phyloP scores from a whole-genome alignment of 2,329 filamentous ascomycete species.

The Sclerotiophoma versabilis region DNA sequence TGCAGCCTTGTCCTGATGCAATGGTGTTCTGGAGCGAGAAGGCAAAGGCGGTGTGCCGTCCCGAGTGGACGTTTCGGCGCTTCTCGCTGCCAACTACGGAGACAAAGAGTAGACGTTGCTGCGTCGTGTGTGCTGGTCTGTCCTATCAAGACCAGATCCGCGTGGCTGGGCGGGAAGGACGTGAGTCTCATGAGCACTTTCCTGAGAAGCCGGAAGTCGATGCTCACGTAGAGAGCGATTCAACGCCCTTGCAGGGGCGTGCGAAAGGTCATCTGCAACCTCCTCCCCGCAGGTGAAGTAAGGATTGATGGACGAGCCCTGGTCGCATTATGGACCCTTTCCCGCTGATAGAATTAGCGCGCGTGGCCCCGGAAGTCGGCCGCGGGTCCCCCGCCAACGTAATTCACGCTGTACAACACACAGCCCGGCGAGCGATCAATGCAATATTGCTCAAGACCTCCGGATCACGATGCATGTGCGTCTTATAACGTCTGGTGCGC shows the following conservation, averaged over 20 bases:
- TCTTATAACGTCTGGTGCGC: constrained; percentile 4
- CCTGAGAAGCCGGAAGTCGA: not conserved
- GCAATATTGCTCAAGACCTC: constrained; percentile 10
- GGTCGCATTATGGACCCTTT: not conserved
- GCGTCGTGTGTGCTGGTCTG: constrained; percentile 5
- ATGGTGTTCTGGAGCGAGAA: not conserved
- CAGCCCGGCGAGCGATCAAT: constrained; percentile 11
- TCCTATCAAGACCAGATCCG: constrained; percentile 1
- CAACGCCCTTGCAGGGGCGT: not conserved
- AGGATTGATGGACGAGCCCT: constrained; percentile 10
- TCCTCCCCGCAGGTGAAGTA: constrained; percentile 6
- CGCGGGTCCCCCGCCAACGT: constrained; percentile 7
- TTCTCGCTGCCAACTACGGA: not conserved
- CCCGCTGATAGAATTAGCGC: constrained; percentile 13
- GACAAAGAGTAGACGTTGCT: constrained; percentile 1
- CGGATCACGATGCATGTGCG: constrained; percentile 13
- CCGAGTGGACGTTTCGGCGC: not conserved
- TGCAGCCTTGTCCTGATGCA: not conserved
- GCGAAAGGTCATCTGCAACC: constrained; percentile 15
- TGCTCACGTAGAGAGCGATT: constrained; percentile 5
- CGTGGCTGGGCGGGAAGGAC: constrained; percentile 2
- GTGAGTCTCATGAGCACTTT: constrained; percentile 8
- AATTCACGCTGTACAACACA: constrained; percentile 20
- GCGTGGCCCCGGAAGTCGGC: constrained; percentile 3
- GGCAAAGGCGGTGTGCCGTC: constrained; percentile 9